Evolutionary conservation across 345 rosid genomes (phyloP), one percentile per base, ranked within the genome.

Genomic region (Corchorus olitorius): DNA sequence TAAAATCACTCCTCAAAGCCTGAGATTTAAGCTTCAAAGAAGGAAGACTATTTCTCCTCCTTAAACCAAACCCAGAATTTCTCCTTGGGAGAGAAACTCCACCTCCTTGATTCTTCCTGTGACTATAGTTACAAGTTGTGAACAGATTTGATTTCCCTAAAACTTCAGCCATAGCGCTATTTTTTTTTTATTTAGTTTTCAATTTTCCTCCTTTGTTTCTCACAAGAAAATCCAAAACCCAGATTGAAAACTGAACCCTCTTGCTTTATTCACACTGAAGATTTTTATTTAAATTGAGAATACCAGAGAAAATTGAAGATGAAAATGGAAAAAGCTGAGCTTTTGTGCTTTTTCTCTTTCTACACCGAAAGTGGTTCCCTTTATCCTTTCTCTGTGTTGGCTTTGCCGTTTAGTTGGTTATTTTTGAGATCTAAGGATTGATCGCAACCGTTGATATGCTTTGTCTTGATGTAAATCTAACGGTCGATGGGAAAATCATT

Each of bases 81-180:
- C 80, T 73, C 78, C 74, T 87, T 15, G 86, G 56, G 14, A 66
- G 65, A 69, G 77, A 80, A 64, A 70, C n/a, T 22, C 77, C 61
- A 45, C 54, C 58, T 1, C 58, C 79, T 49, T 81, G 83, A 79
- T 80, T 76, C 10, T 45, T 84, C 67, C 50, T 85, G 2, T 80
- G 83, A 54, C 70, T 71, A 39, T 56, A 75, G 69, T 66, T 65
- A 77, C 66, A 65, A 72, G 71, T 70, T 16, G 81, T 39, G 60
- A 92, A 78, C 34, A 86, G 78, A 80, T 78, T 86, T 35, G 88
- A 19, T 77, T 78, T 84, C 82, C 85, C 79, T 80, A 91, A 76
- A 75, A 87, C 84, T 49, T 81, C 89, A 11, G 90, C 86, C 93
- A 89, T 90, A 41, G 4, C 39, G 4, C 39, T 70, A 70, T 0